A percentile compares a stretch with the other conserved stretches of the same genome.
These are phyloP conservation scores for Acer yangbiense DNA, from an alignment of 345 rosid genomes.

Conservation along the genomic window DNA sequence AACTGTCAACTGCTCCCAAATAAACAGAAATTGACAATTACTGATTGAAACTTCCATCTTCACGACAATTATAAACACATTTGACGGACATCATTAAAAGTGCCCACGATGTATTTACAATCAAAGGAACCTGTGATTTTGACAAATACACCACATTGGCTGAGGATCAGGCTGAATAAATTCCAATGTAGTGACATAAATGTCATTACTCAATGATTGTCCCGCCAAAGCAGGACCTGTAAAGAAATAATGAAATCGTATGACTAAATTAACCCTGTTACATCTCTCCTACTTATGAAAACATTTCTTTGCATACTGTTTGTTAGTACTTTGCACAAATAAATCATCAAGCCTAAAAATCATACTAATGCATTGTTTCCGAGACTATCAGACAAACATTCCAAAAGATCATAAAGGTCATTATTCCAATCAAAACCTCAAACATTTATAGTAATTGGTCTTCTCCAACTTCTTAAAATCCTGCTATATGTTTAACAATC, in stretches of 20 bases:
- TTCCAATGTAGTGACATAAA: neutral
- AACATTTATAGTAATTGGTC: neutral
- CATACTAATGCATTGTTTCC: neutral
- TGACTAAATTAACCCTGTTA: neutral
- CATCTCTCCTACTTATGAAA: neutral
- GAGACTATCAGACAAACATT: neutral
- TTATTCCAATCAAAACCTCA: neutral
- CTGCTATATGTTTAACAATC: neutral
- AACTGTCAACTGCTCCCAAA: neutral
- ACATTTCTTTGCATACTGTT: neutral
- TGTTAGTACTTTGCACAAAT: neutral
- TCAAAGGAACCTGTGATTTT: neutral
- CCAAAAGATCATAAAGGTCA: neutral
- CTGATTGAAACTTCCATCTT: no score
- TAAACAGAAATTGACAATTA: neutral
- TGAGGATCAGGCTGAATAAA: neutral
- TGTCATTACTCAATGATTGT: neutral
- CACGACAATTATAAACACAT: neutral
- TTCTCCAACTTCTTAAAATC: neutral
- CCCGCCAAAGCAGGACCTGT: neutral
- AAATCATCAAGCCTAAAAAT: neutral
- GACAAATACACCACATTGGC: neutral
- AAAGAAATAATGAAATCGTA: no score
- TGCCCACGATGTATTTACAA: neutral
- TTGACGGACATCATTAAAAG: neutral